phyloP scores from a whole-genome alignment of 2,329 filamentous ascomycete genomes.

The Talaromyces sp. region DNA sequence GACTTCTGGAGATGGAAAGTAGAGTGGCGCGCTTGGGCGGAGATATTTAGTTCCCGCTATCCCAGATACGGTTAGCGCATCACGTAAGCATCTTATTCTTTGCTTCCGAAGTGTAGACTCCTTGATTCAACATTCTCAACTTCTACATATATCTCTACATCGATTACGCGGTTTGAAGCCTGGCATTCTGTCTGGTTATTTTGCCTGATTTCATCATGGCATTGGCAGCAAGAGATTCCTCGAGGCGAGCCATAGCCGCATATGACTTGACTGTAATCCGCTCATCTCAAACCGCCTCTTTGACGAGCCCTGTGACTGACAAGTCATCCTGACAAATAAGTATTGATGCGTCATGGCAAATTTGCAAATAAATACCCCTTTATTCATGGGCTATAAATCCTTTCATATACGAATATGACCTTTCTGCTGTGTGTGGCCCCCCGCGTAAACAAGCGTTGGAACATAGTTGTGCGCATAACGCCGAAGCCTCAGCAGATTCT shows the following conservation, averaged over 20 bases:
- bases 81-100: too few relatives aligned
- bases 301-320: neutral
- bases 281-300: neutral
- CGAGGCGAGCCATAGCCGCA: neutral
- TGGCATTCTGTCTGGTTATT: neutral
- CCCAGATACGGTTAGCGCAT: neutral
- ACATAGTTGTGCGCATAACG: neutral
- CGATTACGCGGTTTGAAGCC: too few relatives aligned
- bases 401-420: neutral
- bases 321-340: neutral
- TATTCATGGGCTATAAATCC: neutral
- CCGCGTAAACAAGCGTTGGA: neutral
- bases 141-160: neutral
- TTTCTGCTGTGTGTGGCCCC: neutral
- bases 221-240: neutral
- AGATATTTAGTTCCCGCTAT: neutral
- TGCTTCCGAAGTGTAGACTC: neutral
- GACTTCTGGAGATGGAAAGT: neutral
- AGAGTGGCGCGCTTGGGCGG: constrained; percentile 1
- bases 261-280: neutral
- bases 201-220: too few relatives aligned
- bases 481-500: neutral
- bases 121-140: neutral
- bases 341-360: neutral
- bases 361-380: neutral